Conservation (phyloP, 208 protist genomes). For the Phytomonas francai region DNA sequence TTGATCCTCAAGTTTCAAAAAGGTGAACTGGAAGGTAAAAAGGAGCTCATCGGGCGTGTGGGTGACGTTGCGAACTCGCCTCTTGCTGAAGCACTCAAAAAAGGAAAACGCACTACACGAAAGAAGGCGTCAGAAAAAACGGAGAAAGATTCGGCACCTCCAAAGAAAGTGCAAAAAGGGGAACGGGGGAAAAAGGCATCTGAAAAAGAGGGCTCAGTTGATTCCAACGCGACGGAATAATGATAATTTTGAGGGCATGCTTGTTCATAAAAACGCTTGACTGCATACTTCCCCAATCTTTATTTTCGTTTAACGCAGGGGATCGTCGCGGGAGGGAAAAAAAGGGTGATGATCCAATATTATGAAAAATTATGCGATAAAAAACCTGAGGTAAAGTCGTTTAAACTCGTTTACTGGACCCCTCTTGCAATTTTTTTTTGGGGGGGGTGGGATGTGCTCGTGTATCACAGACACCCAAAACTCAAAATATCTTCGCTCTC, state of each 20-base stretch:
- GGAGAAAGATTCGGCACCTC: neutral
- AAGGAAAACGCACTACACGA: neutral
- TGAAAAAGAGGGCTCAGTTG: too few relatives aligned
- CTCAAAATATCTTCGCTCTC: too few relatives aligned
- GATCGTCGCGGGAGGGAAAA: too few relatives aligned
- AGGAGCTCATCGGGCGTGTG: constrained; percentile 42
- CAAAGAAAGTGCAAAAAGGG: neutral
- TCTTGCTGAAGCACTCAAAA: constrained; percentile 13
- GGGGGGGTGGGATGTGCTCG: too few relatives aligned
- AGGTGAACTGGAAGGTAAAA: constrained; percentile 42
- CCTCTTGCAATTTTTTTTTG: too few relatives aligned
- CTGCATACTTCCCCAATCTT: neutral
- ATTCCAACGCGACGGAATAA: neutral
- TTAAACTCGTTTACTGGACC: too few relatives aligned
- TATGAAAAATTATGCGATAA: too few relatives aligned
- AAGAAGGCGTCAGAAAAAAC: constrained; percentile 4
- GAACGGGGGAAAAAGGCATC: neutral
- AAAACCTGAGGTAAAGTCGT: too few relatives aligned
- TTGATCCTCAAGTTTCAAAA: constrained; percentile 56
- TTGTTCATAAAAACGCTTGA: neutral
- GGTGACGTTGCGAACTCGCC: constrained; percentile 59
- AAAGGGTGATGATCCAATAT: too few relatives aligned
- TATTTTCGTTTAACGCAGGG: too few relatives aligned
- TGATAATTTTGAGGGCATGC: neutral
- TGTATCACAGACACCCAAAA: too few relatives aligned